Evolutionary conservation across 2,329 filamentous ascomycete genomes (phyloP).

Genomic region (Emmonsia crescens): DNA sequence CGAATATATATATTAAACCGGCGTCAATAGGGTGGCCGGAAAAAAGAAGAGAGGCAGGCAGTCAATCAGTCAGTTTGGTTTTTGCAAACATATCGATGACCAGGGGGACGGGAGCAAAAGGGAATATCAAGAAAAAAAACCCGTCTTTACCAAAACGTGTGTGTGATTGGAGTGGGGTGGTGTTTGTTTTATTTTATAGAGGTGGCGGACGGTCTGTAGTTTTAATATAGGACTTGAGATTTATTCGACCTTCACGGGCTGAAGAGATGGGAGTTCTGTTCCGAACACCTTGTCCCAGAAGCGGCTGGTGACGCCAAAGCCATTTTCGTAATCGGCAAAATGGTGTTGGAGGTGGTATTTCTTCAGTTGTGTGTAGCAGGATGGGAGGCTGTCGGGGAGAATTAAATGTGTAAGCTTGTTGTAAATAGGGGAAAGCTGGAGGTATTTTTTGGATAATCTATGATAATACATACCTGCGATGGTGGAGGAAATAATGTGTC

Average conservation of each 20-base stretch:
- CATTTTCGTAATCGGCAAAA: constrained; percentile 95
- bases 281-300: constrained; percentile 95
- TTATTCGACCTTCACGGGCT: constrained; percentile 28
- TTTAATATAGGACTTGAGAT: constrained; percentile 1
- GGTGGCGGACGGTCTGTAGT: too few relatives aligned
- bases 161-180: neutral
- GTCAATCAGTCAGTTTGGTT: neutral
- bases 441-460: neutral
- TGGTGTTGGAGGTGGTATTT: constrained; percentile 97
- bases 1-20: neutral
- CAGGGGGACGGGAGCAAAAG: neutral
- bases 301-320: constrained; percentile 88
- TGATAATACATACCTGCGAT: constrained; percentile 57
- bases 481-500: constrained; percentile 98
- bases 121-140: neutral
- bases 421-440: neutral
- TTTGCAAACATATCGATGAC: neutral
- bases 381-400: constrained; percentile 50
- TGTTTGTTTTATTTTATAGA: neutral
- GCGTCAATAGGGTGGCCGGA: neutral
- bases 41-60: too few relatives aligned
- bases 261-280: constrained; percentile 55
- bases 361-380: constrained; percentile 86
- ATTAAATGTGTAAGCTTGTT: constrained; percentile 4
- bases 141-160: neutral